phyloP scores from a whole-genome alignment of 2,329 filamentous ascomycete genomes.

The Lachnellula suecica region DNA sequence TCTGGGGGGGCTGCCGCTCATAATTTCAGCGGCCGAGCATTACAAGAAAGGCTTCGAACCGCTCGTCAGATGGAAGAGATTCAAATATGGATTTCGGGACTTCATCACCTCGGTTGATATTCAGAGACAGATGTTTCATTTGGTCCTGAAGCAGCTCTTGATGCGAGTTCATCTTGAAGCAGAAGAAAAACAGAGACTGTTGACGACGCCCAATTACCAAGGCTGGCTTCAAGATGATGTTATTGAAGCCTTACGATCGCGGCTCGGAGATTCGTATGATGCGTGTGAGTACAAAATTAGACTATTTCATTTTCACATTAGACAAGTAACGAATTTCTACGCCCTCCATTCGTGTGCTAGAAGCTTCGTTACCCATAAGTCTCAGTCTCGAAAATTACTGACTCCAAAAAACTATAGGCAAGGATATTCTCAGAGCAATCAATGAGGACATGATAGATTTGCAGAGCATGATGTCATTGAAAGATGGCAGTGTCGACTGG shows the following conservation, averaged over 20 bases:
- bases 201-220: constrained; percentile 16
- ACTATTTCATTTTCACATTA: too few species aligned
- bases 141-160: constrained; percentile 20
- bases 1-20: constrained; percentile 22
- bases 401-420: too few species aligned
- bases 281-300: too few species aligned
- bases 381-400: too few species aligned
- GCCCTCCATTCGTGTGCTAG: too few species aligned
- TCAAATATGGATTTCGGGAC: constrained; percentile 18
- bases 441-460: constrained; percentile 18
- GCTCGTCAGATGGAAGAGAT: constrained; percentile 24
- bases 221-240: constrained; percentile 22
- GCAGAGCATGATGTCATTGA: constrained; percentile 19
- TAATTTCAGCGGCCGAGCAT: constrained; percentile 23
- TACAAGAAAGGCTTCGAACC: constrained; percentile 27
- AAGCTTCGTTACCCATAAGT: too few species aligned
- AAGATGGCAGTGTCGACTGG: constrained; percentile 28
- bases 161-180: constrained; percentile 18
- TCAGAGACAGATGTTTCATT: constrained; percentile 22
- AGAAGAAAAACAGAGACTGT: constrained; percentile 19
- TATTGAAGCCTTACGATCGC: constrained; percentile 5
- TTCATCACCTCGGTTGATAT: constrained; percentile 26
- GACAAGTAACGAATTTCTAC: too few species aligned
- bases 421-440: constrained; percentile 21
- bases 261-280: constrained; percentile 18